Percentiles rank a stretch among this genome's conserved stretches.
Evolutionary conservation across 768 basidiomycete genomes (phyloP).

Genomic region (Leccinum variicolor): DNA sequence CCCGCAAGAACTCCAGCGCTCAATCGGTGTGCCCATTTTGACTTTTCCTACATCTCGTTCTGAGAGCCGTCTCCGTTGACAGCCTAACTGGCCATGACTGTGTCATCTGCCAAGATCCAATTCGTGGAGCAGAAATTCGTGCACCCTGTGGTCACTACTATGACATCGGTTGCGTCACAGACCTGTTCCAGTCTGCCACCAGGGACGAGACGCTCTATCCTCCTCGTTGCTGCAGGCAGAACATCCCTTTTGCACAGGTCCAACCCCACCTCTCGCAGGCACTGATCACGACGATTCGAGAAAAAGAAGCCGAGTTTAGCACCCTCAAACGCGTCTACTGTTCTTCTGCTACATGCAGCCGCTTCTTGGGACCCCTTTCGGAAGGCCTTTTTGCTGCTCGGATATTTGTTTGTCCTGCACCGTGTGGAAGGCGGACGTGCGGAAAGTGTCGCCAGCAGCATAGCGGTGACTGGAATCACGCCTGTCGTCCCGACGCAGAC

Average conservation of each 20-base stretch:
- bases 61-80: background rate
- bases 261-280: constrained; percentile 20
- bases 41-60: background rate
- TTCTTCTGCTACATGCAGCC: constrained; percentile 32
- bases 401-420: constrained; percentile 20
- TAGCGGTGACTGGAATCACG: constrained; percentile 24
- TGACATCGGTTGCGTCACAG: constrained; percentile 31
- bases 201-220: constrained; percentile 40
- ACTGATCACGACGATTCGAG: constrained; percentile 18
- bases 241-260: constrained; percentile 28
- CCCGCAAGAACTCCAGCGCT: background rate
- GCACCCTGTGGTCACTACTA: constrained; percentile 37
- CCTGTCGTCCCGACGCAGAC: constrained; percentile 23
- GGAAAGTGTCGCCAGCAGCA: constrained; percentile 22
- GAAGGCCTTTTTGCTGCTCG: constrained; percentile 22
- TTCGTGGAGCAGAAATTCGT: constrained; percentile 22
- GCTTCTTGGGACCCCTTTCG: constrained; percentile 33
- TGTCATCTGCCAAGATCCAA: constrained; percentile 35
- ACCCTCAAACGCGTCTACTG: constrained; percentile 39
- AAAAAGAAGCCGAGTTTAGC: constrained; percentile 29
- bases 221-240: constrained; percentile 36
- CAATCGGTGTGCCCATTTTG: constrained; percentile 14
- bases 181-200: constrained; percentile 34
- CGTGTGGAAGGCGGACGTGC: constrained; percentile 24
- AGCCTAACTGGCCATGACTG: constrained; percentile 30